Percentiles rank a stretch among this genome's conserved stretches.
Evolutionary conservation across 2,329 filamentous ascomycete genomes (phyloP).

Genomic region (Aspergillus sp.): DNA sequence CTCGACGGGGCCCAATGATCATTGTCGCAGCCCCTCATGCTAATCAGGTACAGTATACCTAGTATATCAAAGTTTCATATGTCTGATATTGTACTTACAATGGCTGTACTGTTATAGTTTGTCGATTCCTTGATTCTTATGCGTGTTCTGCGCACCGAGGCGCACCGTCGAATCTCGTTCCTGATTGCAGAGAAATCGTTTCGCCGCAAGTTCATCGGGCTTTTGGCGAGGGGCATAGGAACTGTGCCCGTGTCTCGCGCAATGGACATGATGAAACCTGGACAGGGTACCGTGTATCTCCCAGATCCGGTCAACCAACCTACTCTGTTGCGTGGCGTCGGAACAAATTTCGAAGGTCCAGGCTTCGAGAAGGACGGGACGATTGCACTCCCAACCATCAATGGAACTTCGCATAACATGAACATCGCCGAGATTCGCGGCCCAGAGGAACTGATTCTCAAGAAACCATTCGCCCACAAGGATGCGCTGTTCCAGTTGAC

Average conservation of each 20-base stretch:
- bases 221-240: constrained; percentile 78
- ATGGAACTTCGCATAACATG: constrained; percentile 75
- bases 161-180: constrained; percentile 83
- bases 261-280: constrained; percentile 82
- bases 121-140: constrained; percentile 94
- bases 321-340: constrained; percentile 74
- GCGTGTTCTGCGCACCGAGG: constrained; percentile 82
- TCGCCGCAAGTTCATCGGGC: constrained; percentile 82
- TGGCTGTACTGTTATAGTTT: constrained; percentile 58
- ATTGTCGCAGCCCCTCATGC: constrained; percentile 97
- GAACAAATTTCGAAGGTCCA: constrained; percentile 74
- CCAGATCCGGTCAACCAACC: constrained; percentile 85
- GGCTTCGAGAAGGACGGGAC: constrained; percentile 77
- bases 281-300: constrained; percentile 77
- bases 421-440: constrained; percentile 81
- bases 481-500: constrained; percentile 79
- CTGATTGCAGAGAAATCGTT: constrained; percentile 96
- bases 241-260: constrained; percentile 91
- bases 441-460: constrained; percentile 77
- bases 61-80: background rate
- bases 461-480: constrained; percentile 80
- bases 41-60: constrained; percentile 67
- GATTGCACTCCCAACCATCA: constrained; percentile 80
- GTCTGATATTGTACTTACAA: background rate
- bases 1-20: constrained; percentile 81